Evolutionary conservation across 495 filamentous ascomycete species (phyloP).

Genomic region (Podospora australis): DNA sequence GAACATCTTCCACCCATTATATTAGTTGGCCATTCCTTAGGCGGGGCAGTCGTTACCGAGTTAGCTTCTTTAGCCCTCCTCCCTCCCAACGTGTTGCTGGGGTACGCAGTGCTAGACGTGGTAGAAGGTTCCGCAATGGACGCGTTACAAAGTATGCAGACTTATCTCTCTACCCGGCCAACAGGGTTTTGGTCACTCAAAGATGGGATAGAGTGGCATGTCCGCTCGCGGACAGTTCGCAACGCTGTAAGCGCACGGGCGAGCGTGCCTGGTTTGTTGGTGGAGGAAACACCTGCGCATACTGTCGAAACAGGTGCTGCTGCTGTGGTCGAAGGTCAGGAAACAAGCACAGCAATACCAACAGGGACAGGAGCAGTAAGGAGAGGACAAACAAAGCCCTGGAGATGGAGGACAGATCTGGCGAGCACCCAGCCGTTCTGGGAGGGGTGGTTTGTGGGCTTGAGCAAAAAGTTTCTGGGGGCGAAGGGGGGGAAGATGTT

Average conservation of each 20-base stretch:
- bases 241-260: slow-evolving; percentile 71
- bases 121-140: slow-evolving; percentile 86
- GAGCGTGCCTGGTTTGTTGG: slow-evolving; percentile 80
- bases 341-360: no score
- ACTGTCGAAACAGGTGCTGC: no score
- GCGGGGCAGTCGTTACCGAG: slow-evolving; percentile 90
- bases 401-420: slow-evolving; percentile 84
- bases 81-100: slow-evolving; percentile 46
- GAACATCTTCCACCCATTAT: slow-evolving; percentile 63
- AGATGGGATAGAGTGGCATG: slow-evolving; percentile 90
- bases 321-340: no score
- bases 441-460: slow-evolving; percentile 85
- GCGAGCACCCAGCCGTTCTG: slow-evolving; percentile 82
- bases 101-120: slow-evolving; percentile 89
- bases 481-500: slow-evolving; percentile 83
- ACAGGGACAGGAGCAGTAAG: no score
- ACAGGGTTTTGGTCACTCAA: slow-evolving; percentile 64
- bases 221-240: slow-evolving; percentile 80
- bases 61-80: slow-evolving; percentile 45
- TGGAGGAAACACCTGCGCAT: slow-evolving; percentile 25
- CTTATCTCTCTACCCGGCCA: slow-evolving; percentile 81
- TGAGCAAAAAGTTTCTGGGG: slow-evolving; percentile 82
- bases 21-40: slow-evolving; percentile 89
- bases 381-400: slow-evolving; percentile 41
- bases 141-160: slow-evolving; percentile 91